phyloP scores from a whole-genome alignment of 108 stramenopile genomes.

The Schizochytrium sp. region DNA sequence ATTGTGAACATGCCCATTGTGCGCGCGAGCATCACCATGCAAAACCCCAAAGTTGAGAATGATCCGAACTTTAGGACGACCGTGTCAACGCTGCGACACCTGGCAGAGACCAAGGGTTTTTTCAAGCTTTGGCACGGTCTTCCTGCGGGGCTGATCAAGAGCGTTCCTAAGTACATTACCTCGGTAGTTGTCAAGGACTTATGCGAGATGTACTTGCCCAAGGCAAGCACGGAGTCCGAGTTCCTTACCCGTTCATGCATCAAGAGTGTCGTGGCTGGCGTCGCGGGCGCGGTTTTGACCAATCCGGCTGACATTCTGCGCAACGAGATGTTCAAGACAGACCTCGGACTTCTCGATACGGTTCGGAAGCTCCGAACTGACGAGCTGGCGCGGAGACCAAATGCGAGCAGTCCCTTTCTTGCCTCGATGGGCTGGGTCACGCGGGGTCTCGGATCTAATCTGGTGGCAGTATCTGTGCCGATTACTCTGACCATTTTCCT shows the following conservation, averaged over 20 bases:
- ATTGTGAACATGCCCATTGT: conserved; percentile 87
- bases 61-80: conserved; percentile 58
- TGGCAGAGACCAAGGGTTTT: conserved; percentile 56
- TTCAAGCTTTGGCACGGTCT: conserved; percentile 80
- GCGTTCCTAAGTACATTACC: conserved; percentile 93
- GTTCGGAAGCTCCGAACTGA: conserved; percentile 43
- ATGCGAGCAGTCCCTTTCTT: conserved; percentile 36
- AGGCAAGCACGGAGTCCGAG: conserved; percentile 1
- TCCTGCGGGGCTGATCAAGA: conserved; percentile 84
- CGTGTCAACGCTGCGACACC: conserved; percentile 56
- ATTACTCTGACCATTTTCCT: conserved; percentile 89
- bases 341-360: conserved; percentile 55
- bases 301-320: conserved; percentile 94
- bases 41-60: conserved; percentile 53
- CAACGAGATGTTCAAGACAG: conserved; percentile 98
- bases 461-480: conserved; percentile 87
- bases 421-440: conserved; percentile 70
- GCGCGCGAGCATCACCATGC: conserved; percentile 74
- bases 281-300: conserved; percentile 88
- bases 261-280: conserved; percentile 76
- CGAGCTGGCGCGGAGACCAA: conserved; percentile 40
- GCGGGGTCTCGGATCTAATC: conserved; percentile 42
- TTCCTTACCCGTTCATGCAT: conserved; percentile 62
- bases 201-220: conserved; percentile 52
- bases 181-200: conserved; percentile 82